phyloP scores from a whole-genome alignment of 2,329 filamentous ascomycete genomes.

The Chalara sp. region DNA sequence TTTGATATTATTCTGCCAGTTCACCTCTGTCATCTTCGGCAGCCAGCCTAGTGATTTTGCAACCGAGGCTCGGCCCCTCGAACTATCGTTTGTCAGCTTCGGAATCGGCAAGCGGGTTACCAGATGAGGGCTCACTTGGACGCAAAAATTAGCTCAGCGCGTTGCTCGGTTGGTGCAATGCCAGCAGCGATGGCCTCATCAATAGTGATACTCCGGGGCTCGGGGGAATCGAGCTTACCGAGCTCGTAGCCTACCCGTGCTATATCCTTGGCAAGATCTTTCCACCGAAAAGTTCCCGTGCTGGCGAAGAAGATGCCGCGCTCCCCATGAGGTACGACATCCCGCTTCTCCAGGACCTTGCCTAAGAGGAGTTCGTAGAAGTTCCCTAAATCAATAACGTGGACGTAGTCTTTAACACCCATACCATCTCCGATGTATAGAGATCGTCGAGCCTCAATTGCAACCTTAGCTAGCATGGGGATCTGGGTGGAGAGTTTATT shows the following conservation, averaged over 20 bases:
- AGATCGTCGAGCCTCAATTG: conserved; percentile 22
- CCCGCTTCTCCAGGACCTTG: conserved; percentile 24
- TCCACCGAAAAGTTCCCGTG: conserved; percentile 33
- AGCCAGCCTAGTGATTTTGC: too few species aligned
- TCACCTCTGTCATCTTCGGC: too few species aligned
- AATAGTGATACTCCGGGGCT: too few species aligned
- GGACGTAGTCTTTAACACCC: conserved; percentile 35
- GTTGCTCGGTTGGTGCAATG: too few species aligned
- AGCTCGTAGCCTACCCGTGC: conserved; percentile 10
- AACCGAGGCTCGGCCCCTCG: too few species aligned
- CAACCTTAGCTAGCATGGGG: conserved; percentile 26
- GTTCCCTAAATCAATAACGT: conserved; percentile 34
- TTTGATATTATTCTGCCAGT: too few species aligned
- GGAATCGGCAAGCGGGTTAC: too few species aligned
- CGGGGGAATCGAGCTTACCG: too few species aligned
- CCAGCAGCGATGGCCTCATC: too few species aligned
- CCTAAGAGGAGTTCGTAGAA: conserved; percentile 34
- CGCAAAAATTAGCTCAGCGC: too few species aligned
- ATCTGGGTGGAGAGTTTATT: conserved; percentile 33
- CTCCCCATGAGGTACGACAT: conserved; percentile 29
- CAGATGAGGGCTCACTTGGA: too few species aligned
- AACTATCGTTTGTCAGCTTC: too few species aligned
- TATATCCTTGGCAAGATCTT: conserved; percentile 28
- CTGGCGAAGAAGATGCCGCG: conserved; percentile 35
- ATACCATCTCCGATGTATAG: conserved; percentile 31